Conservation (phyloP, 768 basidiomycete genomes). For the Tremella yokohamensis region DNA sequence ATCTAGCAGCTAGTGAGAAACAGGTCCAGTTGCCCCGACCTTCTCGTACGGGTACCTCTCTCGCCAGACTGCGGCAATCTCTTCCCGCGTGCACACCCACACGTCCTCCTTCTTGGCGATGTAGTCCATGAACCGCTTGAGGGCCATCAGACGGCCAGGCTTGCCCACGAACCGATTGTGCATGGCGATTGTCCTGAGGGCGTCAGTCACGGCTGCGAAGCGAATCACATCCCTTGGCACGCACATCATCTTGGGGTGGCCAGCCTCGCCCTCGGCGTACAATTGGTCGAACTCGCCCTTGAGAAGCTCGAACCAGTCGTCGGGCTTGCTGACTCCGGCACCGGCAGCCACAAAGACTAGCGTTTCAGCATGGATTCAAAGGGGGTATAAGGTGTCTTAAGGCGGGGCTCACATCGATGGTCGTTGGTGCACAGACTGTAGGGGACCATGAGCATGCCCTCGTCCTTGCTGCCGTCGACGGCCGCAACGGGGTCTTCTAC, state of each 20-base stretch:
- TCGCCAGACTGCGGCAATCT: constrained; percentile 30
- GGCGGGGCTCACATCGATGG: constrained; percentile 23
- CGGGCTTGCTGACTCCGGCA: constrained; percentile 22
- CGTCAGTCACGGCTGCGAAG: background rate
- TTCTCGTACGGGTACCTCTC: constrained; percentile 32
- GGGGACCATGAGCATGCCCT: constrained; percentile 39
- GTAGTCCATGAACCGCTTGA: constrained; percentile 37
- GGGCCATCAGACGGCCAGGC: constrained; percentile 29
- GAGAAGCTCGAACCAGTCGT: constrained; percentile 29
- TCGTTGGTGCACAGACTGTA: constrained; percentile 27
- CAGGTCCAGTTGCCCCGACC: constrained; percentile 15
- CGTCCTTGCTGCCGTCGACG: constrained; percentile 21
- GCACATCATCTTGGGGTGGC: constrained; percentile 37
- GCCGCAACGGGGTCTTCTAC: constrained; percentile 22
- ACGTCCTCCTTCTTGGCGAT: constrained; percentile 28
- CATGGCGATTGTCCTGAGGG: constrained; percentile 32
- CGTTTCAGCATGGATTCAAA: background rate
- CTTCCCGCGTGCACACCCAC: constrained; percentile 30
- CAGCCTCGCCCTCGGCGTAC: constrained; percentile 35
- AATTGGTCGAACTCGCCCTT: constrained; percentile 32
- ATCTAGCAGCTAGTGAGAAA: too few relatives aligned
- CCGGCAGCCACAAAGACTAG: constrained; percentile 21
- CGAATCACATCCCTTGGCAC: background rate
- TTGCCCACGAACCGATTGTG: constrained; percentile 40
- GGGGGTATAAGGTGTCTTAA: background rate